Evolutionary conservation across 176 grass and related monocot species (phyloP).

Genomic region (Raddia distichophylla): DNA sequence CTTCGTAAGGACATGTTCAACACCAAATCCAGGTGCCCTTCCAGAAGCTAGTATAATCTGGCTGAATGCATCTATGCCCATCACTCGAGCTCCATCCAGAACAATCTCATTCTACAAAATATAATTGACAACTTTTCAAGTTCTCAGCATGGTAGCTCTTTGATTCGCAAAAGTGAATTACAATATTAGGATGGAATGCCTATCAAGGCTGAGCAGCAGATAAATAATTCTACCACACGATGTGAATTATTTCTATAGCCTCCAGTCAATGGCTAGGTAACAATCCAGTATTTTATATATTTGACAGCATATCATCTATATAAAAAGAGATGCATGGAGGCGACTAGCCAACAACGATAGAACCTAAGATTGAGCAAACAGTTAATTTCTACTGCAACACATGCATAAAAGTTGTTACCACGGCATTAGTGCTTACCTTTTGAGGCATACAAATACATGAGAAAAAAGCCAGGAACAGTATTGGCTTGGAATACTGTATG

Average conservation of each 20-base stretch:
- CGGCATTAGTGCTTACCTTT: background rate
- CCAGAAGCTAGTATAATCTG: constrained; percentile 68
- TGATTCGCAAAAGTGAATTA: background rate
- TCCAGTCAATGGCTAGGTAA: background rate
- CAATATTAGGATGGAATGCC: background rate
- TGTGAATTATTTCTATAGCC: background rate
- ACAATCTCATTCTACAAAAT: constrained; percentile 69
- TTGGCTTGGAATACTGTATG: constrained; percentile 7
- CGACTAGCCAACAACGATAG: background rate
- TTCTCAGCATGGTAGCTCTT: constrained; percentile 11
- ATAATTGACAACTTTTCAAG: constrained; percentile 28
- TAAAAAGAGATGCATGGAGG: constrained; percentile 9
- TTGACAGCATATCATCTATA: background rate
- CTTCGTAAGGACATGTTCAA: constrained; percentile 90
- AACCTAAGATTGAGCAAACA: constrained; percentile 20
- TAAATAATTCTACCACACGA: constrained; percentile 5
- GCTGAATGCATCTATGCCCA: constrained; percentile 80
- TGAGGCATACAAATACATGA: background rate
- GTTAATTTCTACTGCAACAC: background rate
- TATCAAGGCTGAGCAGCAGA: background rate
- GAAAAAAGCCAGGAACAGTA: background rate
- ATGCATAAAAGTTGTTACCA: background rate
- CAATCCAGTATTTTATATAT: background rate
- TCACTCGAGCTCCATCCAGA: constrained; percentile 79
- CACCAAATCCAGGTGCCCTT: constrained; percentile 57